Evolutionary conservation across 2,329 filamentous ascomycete genomes (phyloP).

Genomic region (Alternaria hordeiaustralica): DNA sequence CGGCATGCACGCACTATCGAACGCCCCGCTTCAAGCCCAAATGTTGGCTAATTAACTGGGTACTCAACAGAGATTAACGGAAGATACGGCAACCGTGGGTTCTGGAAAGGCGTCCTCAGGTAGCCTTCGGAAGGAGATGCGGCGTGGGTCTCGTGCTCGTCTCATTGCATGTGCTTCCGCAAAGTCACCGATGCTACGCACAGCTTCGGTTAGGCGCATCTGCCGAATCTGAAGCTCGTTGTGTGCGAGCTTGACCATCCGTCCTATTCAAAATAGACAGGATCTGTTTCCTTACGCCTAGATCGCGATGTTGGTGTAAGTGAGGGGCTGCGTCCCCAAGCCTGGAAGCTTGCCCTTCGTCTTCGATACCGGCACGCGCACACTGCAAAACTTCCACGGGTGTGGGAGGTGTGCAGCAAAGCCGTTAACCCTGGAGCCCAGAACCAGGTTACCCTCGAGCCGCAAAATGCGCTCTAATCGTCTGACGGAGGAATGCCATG

Average conservation of each 20-base stretch:
- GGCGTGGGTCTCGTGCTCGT: constrained; percentile 8
- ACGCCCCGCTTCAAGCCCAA: constrained; percentile 38
- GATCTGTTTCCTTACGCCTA: not conserved
- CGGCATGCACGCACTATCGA: constrained; percentile 33
- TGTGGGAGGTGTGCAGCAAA: constrained; percentile 20
- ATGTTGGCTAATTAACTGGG: constrained; percentile 43
- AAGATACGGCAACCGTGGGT: constrained; percentile 17
- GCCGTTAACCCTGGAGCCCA: constrained; percentile 16
- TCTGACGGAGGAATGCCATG: constrained; percentile 10
- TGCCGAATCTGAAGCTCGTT: not conserved
- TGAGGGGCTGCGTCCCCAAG: not conserved
- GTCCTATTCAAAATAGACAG: not conserved
- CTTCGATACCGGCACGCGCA: constrained; percentile 18
- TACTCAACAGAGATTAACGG: constrained; percentile 22
- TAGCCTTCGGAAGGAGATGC: constrained; percentile 1
- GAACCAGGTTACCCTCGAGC: constrained; percentile 9
- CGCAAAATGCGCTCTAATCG: constrained; percentile 23
- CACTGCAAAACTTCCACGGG: constrained; percentile 10
- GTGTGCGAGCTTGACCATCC: not conserved
- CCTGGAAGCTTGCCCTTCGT: not conserved
- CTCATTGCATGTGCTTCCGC: not conserved
- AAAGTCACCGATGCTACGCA: not conserved
- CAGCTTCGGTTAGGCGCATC: not conserved
- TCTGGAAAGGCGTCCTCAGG: not conserved
- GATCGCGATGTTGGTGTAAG: constrained; percentile 1